Conservation (phyloP, 345 rosid species). For the Brassica napus region DNA sequence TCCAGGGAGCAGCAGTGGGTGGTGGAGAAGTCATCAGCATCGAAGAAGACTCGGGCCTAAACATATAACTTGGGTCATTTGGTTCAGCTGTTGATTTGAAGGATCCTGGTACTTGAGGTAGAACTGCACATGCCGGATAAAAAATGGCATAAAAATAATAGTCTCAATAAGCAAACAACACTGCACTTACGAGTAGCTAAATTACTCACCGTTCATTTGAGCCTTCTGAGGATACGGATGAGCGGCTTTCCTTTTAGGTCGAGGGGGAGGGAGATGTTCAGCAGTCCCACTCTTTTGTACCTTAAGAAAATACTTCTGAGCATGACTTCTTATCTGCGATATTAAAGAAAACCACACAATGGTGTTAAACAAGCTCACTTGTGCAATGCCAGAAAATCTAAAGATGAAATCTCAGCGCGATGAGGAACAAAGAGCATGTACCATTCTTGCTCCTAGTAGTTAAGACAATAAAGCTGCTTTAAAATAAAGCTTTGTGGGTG, state of each 20-base stretch:
- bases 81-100: conserved; percentile 47
- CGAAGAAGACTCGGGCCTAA: conserved; percentile 56
- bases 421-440: conserved; percentile 24
- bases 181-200: not conserved
- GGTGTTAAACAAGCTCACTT: conserved; percentile 9
- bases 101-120: conserved; percentile 48
- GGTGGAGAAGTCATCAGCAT: conserved; percentile 53
- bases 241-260: conserved; percentile 90
- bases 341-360: not conserved
- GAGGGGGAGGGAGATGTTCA: conserved; percentile 90
- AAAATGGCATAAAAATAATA: conserved; percentile 1
- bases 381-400: conserved; percentile 10
- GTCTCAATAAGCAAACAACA: conserved; percentile 6
- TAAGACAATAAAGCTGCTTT: conserved; percentile 6
- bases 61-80: conserved; percentile 51
- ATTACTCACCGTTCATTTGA: conserved; percentile 56
- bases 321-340: conserved; percentile 83
- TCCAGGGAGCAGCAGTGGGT: conserved; percentile 50
- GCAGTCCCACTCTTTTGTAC: conserved; percentile 82
- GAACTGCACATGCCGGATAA: conserved; percentile 44
- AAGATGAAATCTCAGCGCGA: not conserved
- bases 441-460: not conserved
- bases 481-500: conserved; percentile 1
- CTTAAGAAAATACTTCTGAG: conserved; percentile 87
- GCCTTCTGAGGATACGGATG: conserved; percentile 95